Conservation (phyloP, 257 asterid species). For the Solanum corneliomulleri region DNA sequence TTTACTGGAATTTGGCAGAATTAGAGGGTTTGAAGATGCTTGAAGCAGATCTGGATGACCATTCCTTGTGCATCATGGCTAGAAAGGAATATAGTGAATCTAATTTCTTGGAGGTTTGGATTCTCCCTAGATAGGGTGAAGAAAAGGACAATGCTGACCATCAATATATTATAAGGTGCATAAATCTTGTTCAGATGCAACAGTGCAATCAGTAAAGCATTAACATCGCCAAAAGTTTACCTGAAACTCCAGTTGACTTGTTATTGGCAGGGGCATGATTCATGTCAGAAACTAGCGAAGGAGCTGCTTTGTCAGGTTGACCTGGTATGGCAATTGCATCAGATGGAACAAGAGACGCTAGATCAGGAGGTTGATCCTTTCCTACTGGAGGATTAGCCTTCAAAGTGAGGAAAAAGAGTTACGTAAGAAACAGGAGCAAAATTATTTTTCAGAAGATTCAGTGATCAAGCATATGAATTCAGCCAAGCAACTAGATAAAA, state of each 20-base stretch:
- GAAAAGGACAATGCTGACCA: background rate
- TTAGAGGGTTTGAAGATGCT: background rate
- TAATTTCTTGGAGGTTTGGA: background rate
- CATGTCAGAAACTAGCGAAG: constrained; percentile 23
- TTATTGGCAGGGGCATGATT: constrained; percentile 15
- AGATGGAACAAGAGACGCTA: constrained; percentile 75
- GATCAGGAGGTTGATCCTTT: constrained; percentile 96
- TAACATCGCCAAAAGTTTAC: constrained; percentile 11
- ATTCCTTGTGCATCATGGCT: background rate
- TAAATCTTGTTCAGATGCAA: background rate
- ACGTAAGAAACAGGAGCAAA: background rate
- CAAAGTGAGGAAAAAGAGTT: background rate
- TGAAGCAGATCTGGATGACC: background rate
- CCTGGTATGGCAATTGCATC: constrained; percentile 35
- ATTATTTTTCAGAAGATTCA: background rate
- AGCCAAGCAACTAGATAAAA: background rate
- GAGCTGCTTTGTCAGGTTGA: constrained; percentile 20
- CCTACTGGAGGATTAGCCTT: constrained; percentile 87
- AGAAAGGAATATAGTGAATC: background rate
- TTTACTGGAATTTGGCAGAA: background rate
- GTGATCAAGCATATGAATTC: background rate
- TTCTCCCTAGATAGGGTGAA: background rate
- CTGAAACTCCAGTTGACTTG: constrained; percentile 28
- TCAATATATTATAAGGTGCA: background rate
- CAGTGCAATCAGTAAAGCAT: background rate